Evolutionary conservation across 257 asterid genomes (phyloP).

Genomic region (Solanum pinnatisectum): DNA sequence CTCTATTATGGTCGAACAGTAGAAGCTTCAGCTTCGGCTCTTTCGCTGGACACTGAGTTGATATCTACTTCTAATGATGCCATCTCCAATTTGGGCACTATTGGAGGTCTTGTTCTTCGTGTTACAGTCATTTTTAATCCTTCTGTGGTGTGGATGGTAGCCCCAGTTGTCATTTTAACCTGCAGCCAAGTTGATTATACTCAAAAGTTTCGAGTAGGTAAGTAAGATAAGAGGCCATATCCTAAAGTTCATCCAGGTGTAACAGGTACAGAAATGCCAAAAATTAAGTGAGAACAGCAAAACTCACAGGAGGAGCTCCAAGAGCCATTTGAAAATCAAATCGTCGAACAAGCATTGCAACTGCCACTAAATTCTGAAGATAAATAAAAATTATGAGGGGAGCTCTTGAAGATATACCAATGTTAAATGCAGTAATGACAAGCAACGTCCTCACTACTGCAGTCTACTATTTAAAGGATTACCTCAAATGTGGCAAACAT

Average conservation of each 20-base stretch:
- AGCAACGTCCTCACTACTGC: not conserved
- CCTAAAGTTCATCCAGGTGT: not conserved
- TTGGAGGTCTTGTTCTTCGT: slow-evolving; percentile 48
- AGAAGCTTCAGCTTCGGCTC: slow-evolving; percentile 35
- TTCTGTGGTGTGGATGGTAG: slow-evolving; percentile 91
- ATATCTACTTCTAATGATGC: slow-evolving; percentile 29
- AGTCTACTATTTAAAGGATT: slow-evolving; percentile 1
- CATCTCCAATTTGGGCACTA: slow-evolving; percentile 48
- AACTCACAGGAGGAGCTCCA: slow-evolving; percentile 96
- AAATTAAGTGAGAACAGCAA: not conserved
- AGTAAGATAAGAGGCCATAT: not conserved
- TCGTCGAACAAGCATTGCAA: slow-evolving; percentile 83
- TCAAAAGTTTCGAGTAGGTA: not conserved
- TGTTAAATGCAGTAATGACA: not conserved
- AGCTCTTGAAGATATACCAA: not conserved
- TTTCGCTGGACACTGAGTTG: slow-evolving; percentile 24
- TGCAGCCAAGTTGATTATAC: slow-evolving; percentile 16
- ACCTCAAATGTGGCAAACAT: slow-evolving; percentile 98
- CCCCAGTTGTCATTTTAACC: slow-evolving; percentile 98
- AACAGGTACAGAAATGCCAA: not conserved
- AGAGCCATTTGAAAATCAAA: slow-evolving; percentile 79
- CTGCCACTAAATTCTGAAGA: slow-evolving; percentile 66
- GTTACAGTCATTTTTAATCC: slow-evolving; percentile 88
- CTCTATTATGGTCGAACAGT: slow-evolving; percentile 23
- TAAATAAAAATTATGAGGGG: not conserved